Evolutionary conservation across 257 asterid species (phyloP).

Genomic region (Galeopsis tetrahit): DNA sequence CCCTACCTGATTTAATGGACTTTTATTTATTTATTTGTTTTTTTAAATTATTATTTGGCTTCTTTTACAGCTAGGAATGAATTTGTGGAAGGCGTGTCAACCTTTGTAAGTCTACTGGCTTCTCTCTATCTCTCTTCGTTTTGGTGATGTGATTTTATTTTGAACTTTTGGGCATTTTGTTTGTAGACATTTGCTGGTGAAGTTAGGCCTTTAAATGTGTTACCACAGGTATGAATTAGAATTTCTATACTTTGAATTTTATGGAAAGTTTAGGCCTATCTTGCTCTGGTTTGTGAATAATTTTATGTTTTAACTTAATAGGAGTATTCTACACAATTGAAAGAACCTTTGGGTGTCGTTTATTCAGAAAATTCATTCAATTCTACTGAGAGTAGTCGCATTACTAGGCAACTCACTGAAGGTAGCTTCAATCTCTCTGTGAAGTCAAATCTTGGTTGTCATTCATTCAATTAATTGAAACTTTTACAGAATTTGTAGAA

Average conservation of each 20-base stretch:
- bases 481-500: constrained; percentile 40
- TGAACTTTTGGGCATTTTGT: constrained; percentile 28
- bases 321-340: constrained; percentile 56
- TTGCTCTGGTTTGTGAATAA: constrained; percentile 25
- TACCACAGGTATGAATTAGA: constrained; percentile 67
- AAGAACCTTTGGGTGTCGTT: constrained; percentile 60
- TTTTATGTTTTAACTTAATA: constrained; percentile 28
- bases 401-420: constrained; percentile 75
- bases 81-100: constrained; percentile 63
- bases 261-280: constrained; percentile 28
- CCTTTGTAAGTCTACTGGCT: constrained; percentile 60
- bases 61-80: constrained; percentile 62
- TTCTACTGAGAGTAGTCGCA: constrained; percentile 48
- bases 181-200: constrained; percentile 73
- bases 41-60: constrained; percentile 4
- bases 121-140: background rate
- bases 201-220: constrained; percentile 63
- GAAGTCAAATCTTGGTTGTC: background rate
- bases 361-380: constrained; percentile 45
- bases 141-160: constrained; percentile 13
- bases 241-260: constrained; percentile 15
- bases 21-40: background rate
- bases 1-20: background rate
- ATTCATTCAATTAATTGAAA: background rate
- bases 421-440: constrained; percentile 46